Evolutionary conservation across 805 yeast species (phyloP).

Genomic region (Ogataea ganodermae): DNA sequence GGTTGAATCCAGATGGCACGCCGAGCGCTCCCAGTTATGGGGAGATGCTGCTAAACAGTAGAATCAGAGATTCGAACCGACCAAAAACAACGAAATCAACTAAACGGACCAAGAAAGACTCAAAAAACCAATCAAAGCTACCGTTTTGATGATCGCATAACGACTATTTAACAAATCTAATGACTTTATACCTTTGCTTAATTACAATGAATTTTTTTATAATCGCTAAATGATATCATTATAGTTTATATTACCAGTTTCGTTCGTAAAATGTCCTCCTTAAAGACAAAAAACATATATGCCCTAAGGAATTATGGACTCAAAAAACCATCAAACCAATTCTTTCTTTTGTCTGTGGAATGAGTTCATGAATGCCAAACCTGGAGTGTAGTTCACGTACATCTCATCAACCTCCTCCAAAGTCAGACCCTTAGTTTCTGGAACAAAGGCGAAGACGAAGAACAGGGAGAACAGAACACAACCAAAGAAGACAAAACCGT

Average conservation of each 20-base stretch:
- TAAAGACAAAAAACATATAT: not conserved
- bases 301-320: not conserved
- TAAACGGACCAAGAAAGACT: constrained; percentile 7
- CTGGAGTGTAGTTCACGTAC: constrained; percentile 41
- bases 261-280: constrained; percentile 5
- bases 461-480: constrained; percentile 54
- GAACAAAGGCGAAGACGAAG: constrained; percentile 54
- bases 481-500: constrained; percentile 59
- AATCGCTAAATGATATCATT: constrained; percentile 5
- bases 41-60: constrained; percentile 15
- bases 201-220: not conserved
- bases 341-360: constrained; percentile 26
- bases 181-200: too few relatives aligned
- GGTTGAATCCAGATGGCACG: constrained; percentile 19
- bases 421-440: constrained; percentile 57
- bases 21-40: constrained; percentile 14
- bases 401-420: constrained; percentile 59
- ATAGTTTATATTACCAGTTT: constrained; percentile 3
- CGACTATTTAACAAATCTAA: not conserved
- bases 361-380: constrained; percentile 26
- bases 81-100: not conserved
- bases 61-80: not conserved
- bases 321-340: not conserved
- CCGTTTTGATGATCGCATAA: constrained; percentile 15
- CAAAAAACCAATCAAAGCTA: constrained; percentile 19